Evolutionary conservation across 1,284 basidiomycete species (phyloP), one percentile per base, ranked within the genome.

Genomic region (Apiotrichum siamense): DNA sequence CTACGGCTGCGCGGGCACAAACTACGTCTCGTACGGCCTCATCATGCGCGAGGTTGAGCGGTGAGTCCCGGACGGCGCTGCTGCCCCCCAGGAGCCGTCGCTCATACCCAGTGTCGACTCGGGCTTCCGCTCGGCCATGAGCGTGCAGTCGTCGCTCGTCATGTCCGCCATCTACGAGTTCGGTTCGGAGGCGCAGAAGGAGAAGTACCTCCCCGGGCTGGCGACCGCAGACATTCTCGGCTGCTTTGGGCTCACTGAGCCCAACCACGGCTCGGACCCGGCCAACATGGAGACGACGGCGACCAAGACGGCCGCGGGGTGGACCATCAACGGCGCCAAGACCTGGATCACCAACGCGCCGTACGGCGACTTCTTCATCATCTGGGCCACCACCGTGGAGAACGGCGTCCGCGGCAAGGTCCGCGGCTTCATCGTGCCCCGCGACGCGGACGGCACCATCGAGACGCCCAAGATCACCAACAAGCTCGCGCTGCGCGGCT

Each of bases 81-180:
- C n/a, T n/a, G n/a, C n/a, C n/a, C n/a, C n/a, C n/a, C n/a, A n/a
- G n/a, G n/a, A 12, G 31, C 21, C 21, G 13, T n/a, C 17, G 24
- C 10, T 33, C 12, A 37, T 27, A 10, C 12, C 2, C 57, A 88
- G 88, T 47, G 84, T 98, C 35, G 94, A 98, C 72, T 96, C 91
- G 1, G 94, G 94, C 3, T 97, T 96, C 70, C 85, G 93, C 31
- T 92, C 88, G 6, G 93, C 86, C n/a, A 86, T 93, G 69, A 93
- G 88, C 25, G 94, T 98, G 1, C 94, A 98, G 72, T 91, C 87
- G 0, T 94, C 90, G 26, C 54, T 98, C 29, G 90, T 94, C n/a
- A 98, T 98, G 93, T 89, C 94, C 67, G 91, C 94, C 4, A 97
- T 97, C 69, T 79, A 90, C 72, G 87, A 58, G 64, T 97, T 94